phyloP scores from a whole-genome alignment of 306 rosid species.

The Castanea crenata region DNA sequence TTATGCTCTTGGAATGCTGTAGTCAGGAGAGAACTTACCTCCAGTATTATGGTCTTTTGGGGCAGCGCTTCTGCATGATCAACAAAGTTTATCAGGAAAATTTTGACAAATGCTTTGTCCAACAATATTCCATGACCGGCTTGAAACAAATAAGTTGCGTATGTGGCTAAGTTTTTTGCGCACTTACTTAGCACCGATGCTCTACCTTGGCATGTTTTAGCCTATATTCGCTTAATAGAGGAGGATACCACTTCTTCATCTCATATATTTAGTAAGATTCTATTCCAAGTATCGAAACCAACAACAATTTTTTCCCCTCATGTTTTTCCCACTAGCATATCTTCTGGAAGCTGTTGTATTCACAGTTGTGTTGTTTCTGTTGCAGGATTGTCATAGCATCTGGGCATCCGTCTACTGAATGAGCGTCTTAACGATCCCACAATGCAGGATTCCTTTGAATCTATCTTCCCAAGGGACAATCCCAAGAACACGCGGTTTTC shows the following conservation, averaged over 20 bases:
- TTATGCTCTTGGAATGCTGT: conserved; percentile 89
- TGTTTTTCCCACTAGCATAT: neutral
- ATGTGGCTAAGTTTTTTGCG: conserved; percentile 83
- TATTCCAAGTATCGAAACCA: conserved; percentile 60
- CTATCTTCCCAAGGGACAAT: conserved; percentile 73
- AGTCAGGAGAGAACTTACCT: conserved; percentile 89
- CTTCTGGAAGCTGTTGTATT: conserved; percentile 7
- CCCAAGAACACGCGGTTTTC: conserved; percentile 89
- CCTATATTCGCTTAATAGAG: conserved; percentile 76
- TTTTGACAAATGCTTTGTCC: conserved; percentile 88
- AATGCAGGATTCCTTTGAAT: conserved; percentile 70
- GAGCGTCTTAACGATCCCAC: conserved; percentile 61
- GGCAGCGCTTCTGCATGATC: conserved; percentile 83
- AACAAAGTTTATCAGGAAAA: conserved; percentile 87
- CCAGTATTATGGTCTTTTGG: conserved; percentile 83
- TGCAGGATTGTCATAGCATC: conserved; percentile 85
- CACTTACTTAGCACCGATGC: conserved; percentile 90
- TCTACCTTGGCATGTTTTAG: conserved; percentile 80
- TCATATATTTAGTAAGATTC: conserved; percentile 80
- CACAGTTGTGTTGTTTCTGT: conserved; percentile 21
- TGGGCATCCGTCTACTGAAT: conserved; percentile 61
- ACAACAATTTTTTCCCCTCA: neutral
- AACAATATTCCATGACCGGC: conserved; percentile 62
- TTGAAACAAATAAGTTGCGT: neutral
- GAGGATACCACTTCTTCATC: conserved; percentile 91